These are phyloP conservation scores for Macrotyloma uniflorum DNA, from an alignment of 306 rosid species.

Conservation along the genomic window DNA sequence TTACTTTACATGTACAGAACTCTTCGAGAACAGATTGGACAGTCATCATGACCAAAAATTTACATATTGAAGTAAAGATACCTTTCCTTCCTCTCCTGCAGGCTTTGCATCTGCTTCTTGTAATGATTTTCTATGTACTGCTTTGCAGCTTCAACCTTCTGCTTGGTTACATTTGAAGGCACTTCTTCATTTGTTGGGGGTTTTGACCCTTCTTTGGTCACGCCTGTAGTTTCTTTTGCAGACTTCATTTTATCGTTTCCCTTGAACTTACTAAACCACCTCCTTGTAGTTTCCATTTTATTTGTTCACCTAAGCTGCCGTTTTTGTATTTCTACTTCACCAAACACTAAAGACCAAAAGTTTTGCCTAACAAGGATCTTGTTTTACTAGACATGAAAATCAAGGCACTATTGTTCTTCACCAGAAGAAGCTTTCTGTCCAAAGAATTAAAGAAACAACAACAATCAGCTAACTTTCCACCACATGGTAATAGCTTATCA, in stretches of 20 bases:
- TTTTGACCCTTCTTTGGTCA: constrained; percentile 59
- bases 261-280: constrained; percentile 73
- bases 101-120: constrained; percentile 76
- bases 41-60: constrained; percentile 8
- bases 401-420: constrained; percentile 25
- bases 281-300: constrained; percentile 64
- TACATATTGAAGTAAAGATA: constrained; percentile 34
- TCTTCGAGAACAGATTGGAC: background rate
- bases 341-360: constrained; percentile 36
- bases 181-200: constrained; percentile 61
- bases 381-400: constrained; percentile 31
- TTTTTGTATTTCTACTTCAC: constrained; percentile 38
- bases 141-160: constrained; percentile 85
- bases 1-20: background rate
- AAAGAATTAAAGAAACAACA: constrained; percentile 23
- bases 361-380: constrained; percentile 29
- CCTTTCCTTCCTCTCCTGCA: constrained; percentile 93
- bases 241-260: constrained; percentile 65
- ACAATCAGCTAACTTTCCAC: constrained; percentile 29
- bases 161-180: constrained; percentile 66
- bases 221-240: constrained; percentile 58
- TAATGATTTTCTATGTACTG: constrained; percentile 89
- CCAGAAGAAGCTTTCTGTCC: constrained; percentile 41
- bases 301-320: constrained; percentile 14
- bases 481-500: background rate